Percentiles rank a stretch among this genome's conserved stretches.
Conservation (phyloP, 1,139 yeast species). For the Diutina neorugosa region DNA sequence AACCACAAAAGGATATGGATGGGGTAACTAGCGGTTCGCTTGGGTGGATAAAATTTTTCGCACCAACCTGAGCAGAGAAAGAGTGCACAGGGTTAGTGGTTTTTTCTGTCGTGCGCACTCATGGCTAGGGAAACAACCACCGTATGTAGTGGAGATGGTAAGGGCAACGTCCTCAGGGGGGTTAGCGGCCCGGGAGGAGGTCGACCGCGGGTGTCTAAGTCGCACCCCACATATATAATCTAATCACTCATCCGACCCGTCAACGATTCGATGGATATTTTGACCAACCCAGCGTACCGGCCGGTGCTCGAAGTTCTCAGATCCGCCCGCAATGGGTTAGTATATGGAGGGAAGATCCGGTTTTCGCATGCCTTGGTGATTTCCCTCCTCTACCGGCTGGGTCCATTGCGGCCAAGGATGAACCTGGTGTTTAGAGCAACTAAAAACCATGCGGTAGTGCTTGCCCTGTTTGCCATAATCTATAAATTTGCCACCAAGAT, state of each 20-base stretch:
- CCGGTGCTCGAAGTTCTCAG: constrained; percentile 28
- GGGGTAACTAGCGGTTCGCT: background rate
- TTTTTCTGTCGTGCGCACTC: background rate
- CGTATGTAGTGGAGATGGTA: background rate
- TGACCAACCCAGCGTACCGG: constrained; percentile 12
- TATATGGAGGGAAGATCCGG: constrained; percentile 64
- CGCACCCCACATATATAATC: background rate
- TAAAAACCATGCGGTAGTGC: constrained; percentile 50
- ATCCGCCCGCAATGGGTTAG: constrained; percentile 40
- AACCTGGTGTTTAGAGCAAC: constrained; percentile 45
- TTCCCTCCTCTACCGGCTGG: constrained; percentile 41
- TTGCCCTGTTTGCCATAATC: constrained; percentile 55
- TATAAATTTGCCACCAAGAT: constrained; percentile 34
- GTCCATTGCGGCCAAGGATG: constrained; percentile 35
- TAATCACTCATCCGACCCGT: background rate
- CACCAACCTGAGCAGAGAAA: background rate
- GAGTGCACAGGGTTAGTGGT: background rate
- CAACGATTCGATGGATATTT: background rate
- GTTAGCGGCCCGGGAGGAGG: background rate
- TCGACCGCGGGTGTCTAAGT: background rate
- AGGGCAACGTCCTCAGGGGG: background rate
- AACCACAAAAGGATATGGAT: background rate
- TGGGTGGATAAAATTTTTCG: constrained; percentile 1
- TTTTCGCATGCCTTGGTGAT: constrained; percentile 67
- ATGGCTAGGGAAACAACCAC: background rate